Evolutionary conservation across 306 rosid species (phyloP), one percentile per base, ranked within the genome.

Genomic region (Lotus japonicus): DNA sequence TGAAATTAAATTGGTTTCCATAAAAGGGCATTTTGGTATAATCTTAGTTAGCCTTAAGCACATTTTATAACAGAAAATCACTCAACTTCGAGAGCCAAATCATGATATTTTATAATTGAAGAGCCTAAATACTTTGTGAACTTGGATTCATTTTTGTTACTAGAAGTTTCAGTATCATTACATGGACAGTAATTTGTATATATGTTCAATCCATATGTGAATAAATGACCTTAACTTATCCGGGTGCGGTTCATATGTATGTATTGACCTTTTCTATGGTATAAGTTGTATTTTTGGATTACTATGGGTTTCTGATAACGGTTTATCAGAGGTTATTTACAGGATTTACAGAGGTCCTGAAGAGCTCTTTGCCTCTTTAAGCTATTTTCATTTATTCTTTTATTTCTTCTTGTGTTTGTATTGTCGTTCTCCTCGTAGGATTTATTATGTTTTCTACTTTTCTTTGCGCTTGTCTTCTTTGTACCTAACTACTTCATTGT

Each of bases 401-500:
- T 13, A 14, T 23, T 54, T 33, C 3, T 38, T 15, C 8, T 56
- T 35, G 13, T 60, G 39, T 55, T 26, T 64, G 71, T 15, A 14
- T 26, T 70, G 10, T 31, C 4, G 11, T 16, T 52, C 28, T 46
- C 48, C 33, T 45, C 12, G 7, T 33, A 35, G 50, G 62, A 55
- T 56, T 52, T 63, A 64, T 52, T 39, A 35, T 51, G 15, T 21
- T 15, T 58, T 18, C n/a, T n/a, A n/a, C n/a, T n/a, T n/a, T n/a
- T n/a, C 7, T 58, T 15, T 76, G n/a, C 43, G 71, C 9, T 39
- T 49, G 16, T 68, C 39, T 60, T 72, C 21, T 56, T 50, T 61
- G 80, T 79, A 56, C 80, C 74, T 45, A 44, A 44, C 12, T 58
- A 2, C 72, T 54, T 54, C 44, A 33, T 77, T 77, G 67, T 77